Conservation (phyloP, 768 basidiomycete genomes). For the Clathrus columnatus region DNA sequence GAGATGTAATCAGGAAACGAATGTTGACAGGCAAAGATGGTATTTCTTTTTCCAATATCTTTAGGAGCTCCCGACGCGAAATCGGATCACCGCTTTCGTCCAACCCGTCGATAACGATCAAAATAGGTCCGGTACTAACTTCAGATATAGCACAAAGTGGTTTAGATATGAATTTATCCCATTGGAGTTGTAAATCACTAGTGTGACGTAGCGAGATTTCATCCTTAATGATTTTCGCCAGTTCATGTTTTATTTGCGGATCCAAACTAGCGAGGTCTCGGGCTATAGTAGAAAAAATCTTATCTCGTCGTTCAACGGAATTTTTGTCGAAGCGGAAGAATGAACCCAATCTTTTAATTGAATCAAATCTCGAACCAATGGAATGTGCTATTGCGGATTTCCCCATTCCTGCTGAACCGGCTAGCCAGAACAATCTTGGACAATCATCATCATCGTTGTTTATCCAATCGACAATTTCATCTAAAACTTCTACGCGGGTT, state of each 20-base stretch:
- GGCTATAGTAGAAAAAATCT: constrained; percentile 26
- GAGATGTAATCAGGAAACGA: constrained; percentile 26
- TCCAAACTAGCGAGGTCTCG: constrained; percentile 20
- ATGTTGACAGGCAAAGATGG: constrained; percentile 20
- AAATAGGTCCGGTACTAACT: constrained; percentile 6
- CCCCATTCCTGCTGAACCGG: constrained; percentile 28
- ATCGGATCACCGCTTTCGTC: constrained; percentile 23
- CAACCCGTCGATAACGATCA: constrained; percentile 29
- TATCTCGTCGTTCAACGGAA: constrained; percentile 14
- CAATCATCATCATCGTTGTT: constrained; percentile 2
- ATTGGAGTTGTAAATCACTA: constrained; percentile 13
- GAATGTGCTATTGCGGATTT: constrained; percentile 30
- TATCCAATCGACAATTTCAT: constrained; percentile 18
- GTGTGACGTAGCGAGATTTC: constrained; percentile 6
- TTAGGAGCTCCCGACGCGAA: constrained; percentile 14
- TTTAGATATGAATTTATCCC: constrained; percentile 13
- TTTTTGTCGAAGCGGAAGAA: constrained; percentile 25
- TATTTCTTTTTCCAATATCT: constrained; percentile 14
- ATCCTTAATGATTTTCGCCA: not conserved
- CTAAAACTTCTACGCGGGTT: not conserved
- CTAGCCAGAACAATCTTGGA: constrained; percentile 21
- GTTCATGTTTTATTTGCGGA: not conserved
- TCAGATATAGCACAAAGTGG: constrained; percentile 2
- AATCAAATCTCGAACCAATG: constrained; percentile 20
- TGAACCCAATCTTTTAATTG: constrained; percentile 21